Conservation (phyloP, 2,329 filamentous ascomycete genomes). For the Chlorencoelia australis region DNA sequence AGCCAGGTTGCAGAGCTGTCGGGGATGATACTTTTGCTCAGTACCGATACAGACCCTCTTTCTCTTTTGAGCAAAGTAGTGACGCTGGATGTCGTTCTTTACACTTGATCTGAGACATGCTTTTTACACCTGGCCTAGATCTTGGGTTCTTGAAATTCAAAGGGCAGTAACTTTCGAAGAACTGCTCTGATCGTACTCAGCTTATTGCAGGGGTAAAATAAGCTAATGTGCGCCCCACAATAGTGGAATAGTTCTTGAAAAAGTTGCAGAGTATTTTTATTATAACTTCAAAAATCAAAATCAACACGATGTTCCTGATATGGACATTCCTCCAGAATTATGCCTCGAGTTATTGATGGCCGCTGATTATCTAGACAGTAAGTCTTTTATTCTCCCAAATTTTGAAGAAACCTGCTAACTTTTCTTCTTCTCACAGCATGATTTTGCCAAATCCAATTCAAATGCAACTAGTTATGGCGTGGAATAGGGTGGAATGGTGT, state of each 20-base stretch:
- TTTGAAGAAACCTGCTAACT: conserved; percentile 1
- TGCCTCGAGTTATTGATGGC: conserved; percentile 70
- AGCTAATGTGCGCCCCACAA: background rate
- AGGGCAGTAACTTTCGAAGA: no score
- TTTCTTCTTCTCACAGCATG: background rate
- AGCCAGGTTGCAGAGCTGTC: conserved; percentile 17
- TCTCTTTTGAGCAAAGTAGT: conserved; percentile 13
- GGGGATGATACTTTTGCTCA: conserved; percentile 25
- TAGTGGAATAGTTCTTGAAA: conserved; percentile 66
- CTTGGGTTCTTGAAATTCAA: no score
- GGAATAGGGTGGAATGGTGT: background rate
- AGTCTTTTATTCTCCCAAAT: background rate
- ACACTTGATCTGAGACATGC: conserved; percentile 54
- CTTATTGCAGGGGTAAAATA: background rate
- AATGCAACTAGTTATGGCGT: background rate
- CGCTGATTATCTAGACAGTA: conserved; percentile 63
- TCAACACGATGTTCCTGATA: conserved; percentile 63
- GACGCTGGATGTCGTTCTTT: conserved; percentile 33
- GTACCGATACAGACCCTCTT: conserved; percentile 28
- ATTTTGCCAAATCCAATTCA: background rate
- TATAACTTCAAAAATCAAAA: conserved; percentile 69
- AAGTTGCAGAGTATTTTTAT: conserved; percentile 74
- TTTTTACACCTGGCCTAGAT: conserved; percentile 2
- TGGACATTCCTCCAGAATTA: conserved; percentile 70
- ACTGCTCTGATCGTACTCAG: background rate